These are phyloP conservation scores for Camellia sinensis DNA, from an alignment of 148 eudicot genomes.

Conservation along the genomic window DNA sequence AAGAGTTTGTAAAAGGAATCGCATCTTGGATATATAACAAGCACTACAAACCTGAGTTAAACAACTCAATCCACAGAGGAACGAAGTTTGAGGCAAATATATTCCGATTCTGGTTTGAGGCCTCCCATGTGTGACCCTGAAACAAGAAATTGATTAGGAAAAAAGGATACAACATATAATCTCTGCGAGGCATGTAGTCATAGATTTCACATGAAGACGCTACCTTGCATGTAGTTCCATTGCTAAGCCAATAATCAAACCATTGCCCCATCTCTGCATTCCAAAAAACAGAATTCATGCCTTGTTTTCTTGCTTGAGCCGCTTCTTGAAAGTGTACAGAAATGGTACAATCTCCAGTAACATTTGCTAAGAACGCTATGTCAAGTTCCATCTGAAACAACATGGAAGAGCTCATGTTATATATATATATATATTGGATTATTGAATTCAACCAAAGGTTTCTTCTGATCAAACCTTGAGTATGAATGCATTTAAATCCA, in stretches of 20 bases:
- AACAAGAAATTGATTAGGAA: conserved; percentile 7
- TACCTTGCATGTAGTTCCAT: conserved; percentile 41
- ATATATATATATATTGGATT: not conserved
- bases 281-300: conserved; percentile 76
- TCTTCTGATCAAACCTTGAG: conserved; percentile 51
- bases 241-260: conserved; percentile 81
- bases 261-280: conserved; percentile 77
- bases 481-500: conserved; percentile 85
- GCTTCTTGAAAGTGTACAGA: conserved; percentile 43
- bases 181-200: not conserved
- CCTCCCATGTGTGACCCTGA: conserved; percentile 47
- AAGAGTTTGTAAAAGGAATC: not conserved
- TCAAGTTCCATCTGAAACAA: conserved; percentile 81
- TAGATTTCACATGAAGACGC: not conserved
- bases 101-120: conserved; percentile 67
- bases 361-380: conserved; percentile 64
- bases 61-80: conserved; percentile 72
- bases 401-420: not conserved
- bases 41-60: conserved; percentile 61
- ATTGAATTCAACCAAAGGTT: not conserved
- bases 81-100: conserved; percentile 78
- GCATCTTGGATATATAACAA: not conserved
- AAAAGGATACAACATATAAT: not conserved
- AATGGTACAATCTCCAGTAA: conserved; percentile 39
- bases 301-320: conserved; percentile 57